phyloP scores from a whole-genome alignment of 2,329 filamentous ascomycete genomes.

The Penicillium sp. region DNA sequence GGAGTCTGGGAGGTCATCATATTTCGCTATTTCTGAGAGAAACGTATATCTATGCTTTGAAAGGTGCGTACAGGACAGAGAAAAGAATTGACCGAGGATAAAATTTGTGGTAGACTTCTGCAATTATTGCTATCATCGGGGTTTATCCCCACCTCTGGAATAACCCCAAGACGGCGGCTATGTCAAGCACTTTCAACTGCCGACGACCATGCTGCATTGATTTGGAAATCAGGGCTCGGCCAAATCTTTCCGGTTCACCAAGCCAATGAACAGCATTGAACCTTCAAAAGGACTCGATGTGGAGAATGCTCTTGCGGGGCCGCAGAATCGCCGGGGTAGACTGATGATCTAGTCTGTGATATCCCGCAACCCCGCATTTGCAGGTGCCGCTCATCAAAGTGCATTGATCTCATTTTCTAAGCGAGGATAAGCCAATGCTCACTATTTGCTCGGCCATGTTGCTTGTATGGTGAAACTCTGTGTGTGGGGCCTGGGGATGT shows the following conservation, averaged over 20 bases:
- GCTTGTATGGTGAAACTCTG: not conserved
- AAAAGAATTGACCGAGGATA: not conserved
- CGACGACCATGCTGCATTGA: constrained; percentile 1
- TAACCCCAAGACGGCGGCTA: constrained; percentile 6
- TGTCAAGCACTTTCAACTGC: constrained; percentile 2
- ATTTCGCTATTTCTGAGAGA: not conserved
- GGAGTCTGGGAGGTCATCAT: not conserved
- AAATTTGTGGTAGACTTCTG: not conserved
- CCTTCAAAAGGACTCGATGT: constrained; percentile 1
- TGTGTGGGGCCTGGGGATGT: not conserved
- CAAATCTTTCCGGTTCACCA: not conserved
- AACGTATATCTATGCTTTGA: not conserved
- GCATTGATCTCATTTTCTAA: not conserved
- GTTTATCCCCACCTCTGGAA: constrained; percentile 1
- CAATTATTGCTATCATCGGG: not conserved
- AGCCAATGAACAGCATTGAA: constrained; percentile 3
- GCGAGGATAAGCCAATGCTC: not conserved
- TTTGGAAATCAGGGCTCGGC: constrained; percentile 7
- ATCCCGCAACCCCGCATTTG: constrained; percentile 13
- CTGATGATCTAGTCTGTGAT: not conserved
- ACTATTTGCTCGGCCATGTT: not conserved
- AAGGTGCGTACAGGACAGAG: not conserved
- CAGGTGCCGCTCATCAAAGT: not conserved
- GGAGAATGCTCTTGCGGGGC: constrained; percentile 14
- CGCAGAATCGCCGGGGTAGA: not conserved